phyloP scores from a whole-genome alignment of 192 early-diverging fungal genomes.

The Gonapodya sp. region DNA sequence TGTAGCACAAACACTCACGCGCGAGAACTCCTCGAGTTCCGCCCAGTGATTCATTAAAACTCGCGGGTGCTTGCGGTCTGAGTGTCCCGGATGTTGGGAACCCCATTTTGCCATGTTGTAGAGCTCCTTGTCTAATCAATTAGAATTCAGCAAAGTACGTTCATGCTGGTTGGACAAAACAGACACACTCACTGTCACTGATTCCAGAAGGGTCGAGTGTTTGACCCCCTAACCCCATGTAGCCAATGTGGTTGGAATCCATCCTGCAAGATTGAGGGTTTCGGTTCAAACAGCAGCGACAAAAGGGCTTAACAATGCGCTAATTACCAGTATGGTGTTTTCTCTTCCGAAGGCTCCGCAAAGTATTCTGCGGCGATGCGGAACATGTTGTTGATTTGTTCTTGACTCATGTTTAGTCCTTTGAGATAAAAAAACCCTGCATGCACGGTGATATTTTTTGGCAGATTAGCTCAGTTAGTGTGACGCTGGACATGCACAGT shows the following conservation, averaged over 20 bases:
- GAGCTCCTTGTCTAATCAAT: slow-evolving; percentile 1
- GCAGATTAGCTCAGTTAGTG: no score
- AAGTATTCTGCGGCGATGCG: background rate
- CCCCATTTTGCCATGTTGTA: slow-evolving; percentile 6
- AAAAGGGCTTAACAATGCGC: no score
- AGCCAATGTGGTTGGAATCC: slow-evolving; percentile 1
- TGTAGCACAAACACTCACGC: background rate
- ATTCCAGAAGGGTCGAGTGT: background rate
- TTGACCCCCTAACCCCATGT: slow-evolving; percentile 6
- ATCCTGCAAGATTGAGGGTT: no score
- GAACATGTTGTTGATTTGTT: background rate
- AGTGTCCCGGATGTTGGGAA: background rate
- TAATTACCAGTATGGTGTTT: background rate
- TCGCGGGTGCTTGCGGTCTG: background rate
- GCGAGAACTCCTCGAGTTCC: slow-evolving; percentile 5
- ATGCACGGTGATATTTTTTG: no score
- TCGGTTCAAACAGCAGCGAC: no score
- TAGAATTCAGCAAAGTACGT: background rate
- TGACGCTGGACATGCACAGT: background rate
- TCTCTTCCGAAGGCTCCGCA: background rate
- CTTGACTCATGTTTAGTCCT: background rate
- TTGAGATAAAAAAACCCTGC: background rate
- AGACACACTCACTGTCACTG: background rate
- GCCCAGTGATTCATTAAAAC: background rate
- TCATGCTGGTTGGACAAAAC: background rate